These are phyloP conservation scores for Mycosphaerelloides madeirae DNA, from an alignment of 2,329 filamentous ascomycete species.

Conservation along the genomic window DNA sequence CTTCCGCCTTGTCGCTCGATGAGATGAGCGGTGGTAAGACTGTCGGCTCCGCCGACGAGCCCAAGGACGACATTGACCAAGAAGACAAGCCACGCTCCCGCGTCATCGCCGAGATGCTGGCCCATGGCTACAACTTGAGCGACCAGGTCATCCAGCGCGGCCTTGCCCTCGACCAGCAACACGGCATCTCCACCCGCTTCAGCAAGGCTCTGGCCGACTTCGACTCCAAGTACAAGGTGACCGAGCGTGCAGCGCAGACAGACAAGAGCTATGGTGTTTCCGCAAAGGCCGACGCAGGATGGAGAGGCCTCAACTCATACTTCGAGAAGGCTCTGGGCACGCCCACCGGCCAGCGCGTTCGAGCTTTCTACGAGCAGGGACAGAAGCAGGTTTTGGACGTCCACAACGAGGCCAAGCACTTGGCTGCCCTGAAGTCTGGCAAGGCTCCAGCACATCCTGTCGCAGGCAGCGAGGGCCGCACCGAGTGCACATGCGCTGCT, in stretches of 20 bases:
- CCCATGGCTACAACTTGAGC: conserved; percentile 83
- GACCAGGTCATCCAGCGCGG: conserved; percentile 73
- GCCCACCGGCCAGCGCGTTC: conserved; percentile 81
- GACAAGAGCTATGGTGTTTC: conserved; percentile 81
- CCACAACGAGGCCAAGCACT: conserved; percentile 79
- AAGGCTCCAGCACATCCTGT: conserved; percentile 38
- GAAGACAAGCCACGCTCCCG: conserved; percentile 95
- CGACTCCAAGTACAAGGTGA: conserved; percentile 81
- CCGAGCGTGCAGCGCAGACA: conserved; percentile 75
- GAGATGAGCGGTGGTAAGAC: conserved; percentile 58
- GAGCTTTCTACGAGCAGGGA: conserved; percentile 78
- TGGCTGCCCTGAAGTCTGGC: conserved; percentile 79
- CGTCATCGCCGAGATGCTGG: conserved; percentile 93
- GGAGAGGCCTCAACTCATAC: conserved; percentile 72
- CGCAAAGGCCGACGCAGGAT: conserved; percentile 63
- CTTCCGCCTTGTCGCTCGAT: conserved; percentile 63
- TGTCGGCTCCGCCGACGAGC: conserved; percentile 48
- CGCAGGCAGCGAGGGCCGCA: conserved; percentile 36
- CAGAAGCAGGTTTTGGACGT: conserved; percentile 91
- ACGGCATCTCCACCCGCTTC: conserved; percentile 80
- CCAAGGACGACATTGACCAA: conserved; percentile 68
- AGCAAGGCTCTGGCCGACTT: conserved; percentile 69
- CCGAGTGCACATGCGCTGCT: conserved; percentile 44
- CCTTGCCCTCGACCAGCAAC: conserved; percentile 82
- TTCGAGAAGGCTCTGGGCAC: conserved; percentile 90